Conservation (phyloP, 2,329 filamentous ascomycete genomes). For the Dactylellina cionopaga region DNA sequence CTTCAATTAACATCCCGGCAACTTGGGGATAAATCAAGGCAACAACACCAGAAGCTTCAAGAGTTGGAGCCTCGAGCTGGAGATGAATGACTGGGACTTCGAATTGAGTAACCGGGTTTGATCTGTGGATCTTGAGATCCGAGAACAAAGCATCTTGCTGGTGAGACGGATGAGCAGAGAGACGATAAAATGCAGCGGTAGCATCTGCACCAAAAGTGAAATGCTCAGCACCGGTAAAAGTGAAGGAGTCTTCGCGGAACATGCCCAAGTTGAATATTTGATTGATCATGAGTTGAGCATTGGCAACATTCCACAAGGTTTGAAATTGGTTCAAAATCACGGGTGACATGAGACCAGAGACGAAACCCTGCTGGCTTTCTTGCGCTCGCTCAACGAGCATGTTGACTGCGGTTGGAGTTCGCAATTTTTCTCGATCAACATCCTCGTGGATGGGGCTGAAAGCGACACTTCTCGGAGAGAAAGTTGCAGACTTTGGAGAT, state of each 20-base stretch:
- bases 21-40: conserved; percentile 55
- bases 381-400: conserved; percentile 52
- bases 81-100: conserved; percentile 55
- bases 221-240: conserved; percentile 54
- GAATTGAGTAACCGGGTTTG: conserved; percentile 53
- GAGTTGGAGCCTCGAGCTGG: conserved; percentile 54
- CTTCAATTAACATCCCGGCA: conserved; percentile 52
- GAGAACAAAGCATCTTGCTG: conserved; percentile 53
- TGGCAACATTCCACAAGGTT: conserved; percentile 49
- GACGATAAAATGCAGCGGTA: conserved; percentile 55
- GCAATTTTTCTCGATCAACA: conserved; percentile 49
- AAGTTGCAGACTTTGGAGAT: conserved; percentile 49
- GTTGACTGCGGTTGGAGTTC: conserved; percentile 50
- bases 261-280: conserved; percentile 50
- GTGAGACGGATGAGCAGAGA: conserved; percentile 55
- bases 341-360: conserved; percentile 47
- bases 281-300: conserved; percentile 43
- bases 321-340: conserved; percentile 47
- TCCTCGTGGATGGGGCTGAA: conserved; percentile 52
- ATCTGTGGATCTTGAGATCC: conserved; percentile 54
- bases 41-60: conserved; percentile 53
- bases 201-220: conserved; percentile 54
- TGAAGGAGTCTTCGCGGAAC: conserved; percentile 52
- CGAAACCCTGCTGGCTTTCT: conserved; percentile 47
- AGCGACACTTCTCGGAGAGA: conserved; percentile 45